Evolutionary conservation across 176 grass and related monocot species (phyloP).

Genomic region (Dendrocalamus sinicus): DNA sequence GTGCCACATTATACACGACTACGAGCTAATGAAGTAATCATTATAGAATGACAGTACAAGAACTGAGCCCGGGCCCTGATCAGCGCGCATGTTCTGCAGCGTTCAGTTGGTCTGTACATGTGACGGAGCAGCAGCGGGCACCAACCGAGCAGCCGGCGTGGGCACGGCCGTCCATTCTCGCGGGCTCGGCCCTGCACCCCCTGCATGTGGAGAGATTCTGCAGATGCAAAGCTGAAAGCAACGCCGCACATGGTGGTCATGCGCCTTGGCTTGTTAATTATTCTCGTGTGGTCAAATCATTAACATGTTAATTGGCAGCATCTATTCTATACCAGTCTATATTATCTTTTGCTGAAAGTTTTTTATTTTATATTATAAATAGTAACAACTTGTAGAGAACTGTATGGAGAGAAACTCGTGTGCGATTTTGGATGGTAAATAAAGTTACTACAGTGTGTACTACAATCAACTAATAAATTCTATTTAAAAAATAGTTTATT

Average conservation of each 20-base stretch:
- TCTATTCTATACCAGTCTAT: neutral
- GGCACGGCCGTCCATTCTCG: neutral
- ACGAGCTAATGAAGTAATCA: neutral
- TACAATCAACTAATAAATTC: too few species aligned
- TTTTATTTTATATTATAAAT: too few species aligned
- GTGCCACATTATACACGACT: neutral
- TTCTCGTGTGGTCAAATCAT: neutral
- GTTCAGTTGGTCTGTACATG: conserved; percentile 17
- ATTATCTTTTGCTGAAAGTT: accelerated
- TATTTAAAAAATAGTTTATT: too few species aligned
- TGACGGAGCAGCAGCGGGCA: conserved; percentile 13
- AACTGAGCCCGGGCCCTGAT: neutral
- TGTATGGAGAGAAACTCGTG: accelerated
- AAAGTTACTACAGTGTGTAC: accelerated
- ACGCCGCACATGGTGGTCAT: conserved; percentile 27
- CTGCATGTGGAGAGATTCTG: conserved; percentile 49
- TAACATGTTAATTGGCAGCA: conserved; percentile 44
- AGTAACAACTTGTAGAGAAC: too few species aligned
- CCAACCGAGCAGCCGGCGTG: conserved; percentile 8
- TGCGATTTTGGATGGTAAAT: too few species aligned
- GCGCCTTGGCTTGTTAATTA: neutral
- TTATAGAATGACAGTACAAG: neutral
- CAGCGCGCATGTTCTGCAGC: neutral
- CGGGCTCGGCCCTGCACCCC: neutral
- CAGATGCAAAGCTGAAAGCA: conserved; percentile 28